Percentiles rank a stretch among this genome's conserved stretches.
These are phyloP conservation scores for Flueggea neowawraea DNA, from an alignment of 441 rosid species.

Conservation along the genomic window DNA sequence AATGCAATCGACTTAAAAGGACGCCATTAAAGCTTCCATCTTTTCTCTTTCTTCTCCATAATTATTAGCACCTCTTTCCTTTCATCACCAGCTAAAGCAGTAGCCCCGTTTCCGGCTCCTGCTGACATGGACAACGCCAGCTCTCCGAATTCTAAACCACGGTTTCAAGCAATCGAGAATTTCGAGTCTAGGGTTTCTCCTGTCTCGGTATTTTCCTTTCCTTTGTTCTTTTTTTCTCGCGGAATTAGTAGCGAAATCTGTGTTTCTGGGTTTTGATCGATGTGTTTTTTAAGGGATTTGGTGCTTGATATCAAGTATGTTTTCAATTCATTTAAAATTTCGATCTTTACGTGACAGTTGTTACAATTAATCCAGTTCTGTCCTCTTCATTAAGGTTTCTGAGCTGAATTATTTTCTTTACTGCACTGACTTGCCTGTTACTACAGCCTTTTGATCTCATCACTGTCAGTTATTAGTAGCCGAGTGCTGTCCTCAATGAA, in stretches of 20 bases:
- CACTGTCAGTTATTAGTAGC: background rate
- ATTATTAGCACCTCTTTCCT: background rate
- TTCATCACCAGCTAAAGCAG: background rate
- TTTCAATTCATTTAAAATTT: no score
- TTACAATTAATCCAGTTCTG: no score
- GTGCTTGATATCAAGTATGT: no score
- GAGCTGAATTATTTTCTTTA: no score
- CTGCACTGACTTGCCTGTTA: background rate
- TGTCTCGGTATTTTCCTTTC: slow-evolving; percentile 9
- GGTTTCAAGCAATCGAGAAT: slow-evolving; percentile 8
- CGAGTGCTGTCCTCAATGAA: background rate
- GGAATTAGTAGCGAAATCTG: no score
- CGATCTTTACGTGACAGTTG: no score
- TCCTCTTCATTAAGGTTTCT: no score
- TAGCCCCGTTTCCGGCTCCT: background rate
- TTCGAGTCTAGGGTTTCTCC: slow-evolving; percentile 27
- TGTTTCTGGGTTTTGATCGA: no score
- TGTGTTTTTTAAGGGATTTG: no score
- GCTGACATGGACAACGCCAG: slow-evolving; percentile 22
- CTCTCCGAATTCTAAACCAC: background rate
- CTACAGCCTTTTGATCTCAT: background rate
- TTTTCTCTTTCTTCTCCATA: background rate
- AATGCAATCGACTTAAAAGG: background rate
- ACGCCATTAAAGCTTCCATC: slow-evolving; percentile 1
- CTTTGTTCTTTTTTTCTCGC: background rate